Base-by-base conservation (phyloP, 768 basidiomycete genomes). In the Russula compacta region DNA sequence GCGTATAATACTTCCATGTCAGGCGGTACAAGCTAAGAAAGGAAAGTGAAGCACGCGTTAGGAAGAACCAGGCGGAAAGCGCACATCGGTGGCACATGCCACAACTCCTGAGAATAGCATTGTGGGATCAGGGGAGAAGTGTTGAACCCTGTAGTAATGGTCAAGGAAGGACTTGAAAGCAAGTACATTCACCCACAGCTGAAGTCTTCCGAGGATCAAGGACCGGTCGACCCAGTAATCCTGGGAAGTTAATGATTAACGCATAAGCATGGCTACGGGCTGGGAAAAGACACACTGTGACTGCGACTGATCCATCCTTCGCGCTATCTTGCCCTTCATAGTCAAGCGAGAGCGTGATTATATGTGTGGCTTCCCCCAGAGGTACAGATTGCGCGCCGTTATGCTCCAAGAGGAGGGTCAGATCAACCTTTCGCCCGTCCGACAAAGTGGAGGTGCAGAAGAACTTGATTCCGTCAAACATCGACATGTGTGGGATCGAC, bases 91-190 rank as follows among this genome's bases (percentile, higher is more conserved):
- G 3, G 84, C 82, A 67, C 85, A 86, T 0, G 85, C 88, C 10
- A 87, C 81, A 19, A 94, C 77, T 1, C 89, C 89, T 7, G 92
- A 94, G 74, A 95, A 95, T 51, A 93, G 78, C 77, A 83, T 82
- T 0, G 78, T 71, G 0, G 89, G 88, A 70, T 92, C 84, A 2
- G 89, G 77, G 2, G 92, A 94, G 74, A 85, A 94, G 69, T 76
- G 82, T 29, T 79, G 66, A 3, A 43, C 50, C 14, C 63, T 64
- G 8, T 9, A 24, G 42, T 33, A 15, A 39, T 12, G 3, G 24
- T 59, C 11, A 64, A 39, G 9, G 4, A 10, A 21, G 32, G 15
- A 39, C 9, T 32, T 6, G 4, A 21, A 5, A 40, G 8, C 15
- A 36, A 35, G 36, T 8, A 9, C 21, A 35, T 51, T 15, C 42